A percentile compares a stretch with the other conserved stretches of the same genome.
Conservation (phyloP, 441 rosid species). For the Iberis amara region DNA sequence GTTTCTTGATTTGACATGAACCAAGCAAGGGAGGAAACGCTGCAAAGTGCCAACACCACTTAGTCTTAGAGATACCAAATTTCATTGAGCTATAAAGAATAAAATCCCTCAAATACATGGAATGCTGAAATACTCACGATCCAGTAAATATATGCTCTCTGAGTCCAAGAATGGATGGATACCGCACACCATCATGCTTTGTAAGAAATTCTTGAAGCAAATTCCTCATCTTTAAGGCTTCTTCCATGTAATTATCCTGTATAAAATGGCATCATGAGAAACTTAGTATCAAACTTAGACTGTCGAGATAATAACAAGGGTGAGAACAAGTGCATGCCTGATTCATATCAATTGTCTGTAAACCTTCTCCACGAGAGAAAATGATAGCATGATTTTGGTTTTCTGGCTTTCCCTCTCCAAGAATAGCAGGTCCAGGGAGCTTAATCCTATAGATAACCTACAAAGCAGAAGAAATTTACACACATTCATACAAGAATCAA, state of each 20-base stretch:
- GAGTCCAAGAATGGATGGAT: slow-evolving; percentile 93
- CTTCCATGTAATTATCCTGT: slow-evolving; percentile 99
- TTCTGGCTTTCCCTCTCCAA: slow-evolving; percentile 99
- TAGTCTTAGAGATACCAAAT: slow-evolving; percentile 15
- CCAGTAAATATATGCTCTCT: slow-evolving; percentile 99
- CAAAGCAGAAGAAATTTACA: slow-evolving; percentile 2
- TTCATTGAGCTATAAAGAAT: slow-evolving; percentile 7
- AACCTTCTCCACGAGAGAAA: slow-evolving; percentile 99
- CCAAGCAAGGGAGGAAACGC: slow-evolving; percentile 99
- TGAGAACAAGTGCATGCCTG: slow-evolving; percentile 50
- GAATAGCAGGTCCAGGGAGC: slow-evolving; percentile 96
- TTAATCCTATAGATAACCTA: slow-evolving; percentile 92
- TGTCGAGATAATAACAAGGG: slow-evolving; percentile 3
- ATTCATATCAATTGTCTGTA: slow-evolving; percentile 99
- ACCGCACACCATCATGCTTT: slow-evolving; percentile 90
- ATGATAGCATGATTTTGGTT: slow-evolving; percentile 98
- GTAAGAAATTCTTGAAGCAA: slow-evolving; percentile 89
- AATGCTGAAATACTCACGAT: slow-evolving; percentile 50
- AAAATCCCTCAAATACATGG: neutral
- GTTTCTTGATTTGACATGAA: slow-evolving; percentile 99
- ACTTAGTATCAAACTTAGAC: slow-evolving; percentile 6
- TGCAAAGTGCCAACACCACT: slow-evolving; percentile 36
- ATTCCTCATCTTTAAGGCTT: slow-evolving; percentile 98
- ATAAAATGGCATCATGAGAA: slow-evolving; percentile 15
- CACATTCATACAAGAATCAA: slow-evolving; percentile 2